Base-by-base conservation (phyloP, 345 rosid genomes). In the Heritiera fomes region DNA sequence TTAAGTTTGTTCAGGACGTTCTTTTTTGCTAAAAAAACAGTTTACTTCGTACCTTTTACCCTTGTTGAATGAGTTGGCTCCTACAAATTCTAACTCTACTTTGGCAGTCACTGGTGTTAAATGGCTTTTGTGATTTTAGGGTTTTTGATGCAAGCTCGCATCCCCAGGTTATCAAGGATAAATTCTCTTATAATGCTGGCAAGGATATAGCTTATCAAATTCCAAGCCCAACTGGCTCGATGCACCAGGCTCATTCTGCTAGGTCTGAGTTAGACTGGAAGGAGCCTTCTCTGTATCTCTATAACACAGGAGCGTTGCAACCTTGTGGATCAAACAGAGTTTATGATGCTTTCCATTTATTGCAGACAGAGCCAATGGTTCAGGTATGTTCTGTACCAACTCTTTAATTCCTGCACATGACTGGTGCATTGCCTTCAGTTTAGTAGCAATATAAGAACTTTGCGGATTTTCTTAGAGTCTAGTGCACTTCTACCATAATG, bases 331-430 rank as follows among this genome's bases (percentile, higher is more conserved):
- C 81, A 60, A 87, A 87, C 20, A 83, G 85, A 69, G 91, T 90
- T 80, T 88, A 79, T 53, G 98, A 95, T 80, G 94, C 98, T 81
- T 90, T 91, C 83, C 92, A 85, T 78, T 71, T 92, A 62, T 83
- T 95, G 87, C 94, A 88, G 86, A 92, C 83, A 7, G 99, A 95
- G 62, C 94, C 94, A 20, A 70, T 90, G n/a, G 86, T 93, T 85
- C 93, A 93, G 98, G 99, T 92, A 56, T 82, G 63, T 56, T 71
- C 41, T 77, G 32, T 77, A 40, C 11, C 40, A 46, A 34, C 40
- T 53, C 32, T 53, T 53, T 55, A 32, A 38, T 70, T 70, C 20
- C 41, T 14, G 40, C 8, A 5, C 43, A 13, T 47, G 59, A 15
- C 40, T 28, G 13, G n/a, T 47, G 55, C 9, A 9, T 68, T 67